These are phyloP conservation scores for Colletotrichum eremochloae DNA, from an alignment of 2,329 filamentous ascomycete genomes.

Conservation along the genomic window DNA sequence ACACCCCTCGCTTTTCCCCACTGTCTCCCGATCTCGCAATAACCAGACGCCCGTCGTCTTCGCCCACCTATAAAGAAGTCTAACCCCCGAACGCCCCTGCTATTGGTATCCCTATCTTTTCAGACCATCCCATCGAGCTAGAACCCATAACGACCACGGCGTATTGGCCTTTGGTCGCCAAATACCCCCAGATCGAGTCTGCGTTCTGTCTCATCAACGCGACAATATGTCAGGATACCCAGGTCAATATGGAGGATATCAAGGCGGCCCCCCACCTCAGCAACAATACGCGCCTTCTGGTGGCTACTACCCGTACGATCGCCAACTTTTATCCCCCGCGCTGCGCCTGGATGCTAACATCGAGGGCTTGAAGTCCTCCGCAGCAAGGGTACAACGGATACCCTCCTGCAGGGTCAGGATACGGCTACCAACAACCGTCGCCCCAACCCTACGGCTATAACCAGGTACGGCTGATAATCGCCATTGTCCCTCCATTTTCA, in stretches of 20 bases:
- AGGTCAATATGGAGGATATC: constrained; percentile 62
- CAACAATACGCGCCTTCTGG: constrained; percentile 56
- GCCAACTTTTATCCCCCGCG: constrained; percentile 45
- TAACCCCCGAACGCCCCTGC: constrained; percentile 8
- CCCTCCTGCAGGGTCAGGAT: constrained; percentile 58
- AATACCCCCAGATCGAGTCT: constrained; percentile 1
- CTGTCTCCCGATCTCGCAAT: constrained; percentile 6
- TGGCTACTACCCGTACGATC: constrained; percentile 66
- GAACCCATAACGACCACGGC: neutral
- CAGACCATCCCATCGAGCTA: constrained; percentile 11
- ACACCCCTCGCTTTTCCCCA: constrained; percentile 22
- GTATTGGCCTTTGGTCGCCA: neutral
- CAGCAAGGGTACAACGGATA: constrained; percentile 61
- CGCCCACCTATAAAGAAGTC: constrained; percentile 28
- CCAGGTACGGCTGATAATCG: constrained; percentile 50
- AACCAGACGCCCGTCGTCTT: constrained; percentile 8
- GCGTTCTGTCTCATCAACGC: constrained; percentile 10
- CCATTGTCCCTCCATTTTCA: constrained; percentile 21
- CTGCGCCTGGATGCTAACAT: constrained; percentile 45
- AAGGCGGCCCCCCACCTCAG: constrained; percentile 51
- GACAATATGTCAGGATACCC: constrained; percentile 73
- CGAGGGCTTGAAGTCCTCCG: constrained; percentile 49
- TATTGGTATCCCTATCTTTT: neutral
- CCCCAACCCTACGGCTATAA: constrained; percentile 62
- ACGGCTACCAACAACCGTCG: constrained; percentile 64